Conservation (phyloP, 2,329 filamentous ascomycete genomes). For the Elsinoe necatrix region DNA sequence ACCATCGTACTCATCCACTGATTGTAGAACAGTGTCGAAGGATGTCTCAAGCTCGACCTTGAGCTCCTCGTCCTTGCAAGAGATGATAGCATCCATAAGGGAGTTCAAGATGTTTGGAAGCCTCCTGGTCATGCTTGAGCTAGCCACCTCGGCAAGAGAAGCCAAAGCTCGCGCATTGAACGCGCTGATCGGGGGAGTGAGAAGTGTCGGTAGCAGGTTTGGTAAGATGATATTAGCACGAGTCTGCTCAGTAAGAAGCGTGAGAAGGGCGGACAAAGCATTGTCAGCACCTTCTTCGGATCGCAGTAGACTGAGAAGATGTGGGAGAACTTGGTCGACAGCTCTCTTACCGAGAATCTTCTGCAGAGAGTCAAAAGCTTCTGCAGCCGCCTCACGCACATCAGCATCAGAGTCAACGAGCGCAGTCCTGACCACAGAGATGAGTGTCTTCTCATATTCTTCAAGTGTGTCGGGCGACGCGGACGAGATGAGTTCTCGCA, state of each 20-base stretch:
- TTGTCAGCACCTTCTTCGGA: slow-evolving; percentile 83
- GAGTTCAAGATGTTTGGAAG: slow-evolving; percentile 86
- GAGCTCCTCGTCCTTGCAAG: slow-evolving; percentile 65
- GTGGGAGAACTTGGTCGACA: slow-evolving; percentile 89
- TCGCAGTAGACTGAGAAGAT: slow-evolving; percentile 80
- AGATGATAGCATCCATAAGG: slow-evolving; percentile 85
- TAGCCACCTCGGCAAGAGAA: slow-evolving; percentile 84
- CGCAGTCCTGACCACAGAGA: slow-evolving; percentile 86
- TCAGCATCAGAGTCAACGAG: slow-evolving; percentile 83
- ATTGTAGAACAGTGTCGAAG: slow-evolving; percentile 82
- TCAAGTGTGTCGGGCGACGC: slow-evolving; percentile 82
- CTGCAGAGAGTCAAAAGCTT: slow-evolving; percentile 93
- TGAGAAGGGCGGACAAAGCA: slow-evolving; percentile 83
- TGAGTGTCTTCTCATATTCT: slow-evolving; percentile 89
- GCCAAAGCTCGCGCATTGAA: slow-evolving; percentile 95
- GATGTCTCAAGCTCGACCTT: slow-evolving; percentile 65
- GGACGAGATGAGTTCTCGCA: slow-evolving; percentile 85
- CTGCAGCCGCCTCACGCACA: slow-evolving; percentile 89
- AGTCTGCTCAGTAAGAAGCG: slow-evolving; percentile 84
- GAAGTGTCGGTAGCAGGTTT: slow-evolving; percentile 87
- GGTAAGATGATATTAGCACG: slow-evolving; percentile 94
- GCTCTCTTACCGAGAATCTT: slow-evolving; percentile 89
- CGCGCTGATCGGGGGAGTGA: slow-evolving; percentile 77
- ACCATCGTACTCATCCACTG: slow-evolving; percentile 92
- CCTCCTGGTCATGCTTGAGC: slow-evolving; percentile 80